Evolutionary conservation across 345 rosid genomes (phyloP).

Genomic region (Citrus trifoliata): DNA sequence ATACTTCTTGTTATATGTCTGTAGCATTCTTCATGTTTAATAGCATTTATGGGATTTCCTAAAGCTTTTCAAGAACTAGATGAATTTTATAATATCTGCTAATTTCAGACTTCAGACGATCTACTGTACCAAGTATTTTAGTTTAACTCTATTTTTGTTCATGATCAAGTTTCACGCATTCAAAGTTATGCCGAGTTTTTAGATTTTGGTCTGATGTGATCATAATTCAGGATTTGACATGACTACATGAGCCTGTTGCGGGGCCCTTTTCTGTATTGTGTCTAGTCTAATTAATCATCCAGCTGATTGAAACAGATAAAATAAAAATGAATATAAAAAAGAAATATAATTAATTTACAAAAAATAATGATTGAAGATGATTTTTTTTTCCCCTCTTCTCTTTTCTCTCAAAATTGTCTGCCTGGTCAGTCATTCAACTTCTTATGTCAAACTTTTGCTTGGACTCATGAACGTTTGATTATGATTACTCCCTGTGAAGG

Average conservation of each 20-base stretch:
- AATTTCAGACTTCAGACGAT: constrained; percentile 1
- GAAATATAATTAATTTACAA: too few relatives aligned
- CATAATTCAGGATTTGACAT: background rate
- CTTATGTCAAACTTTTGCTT: background rate
- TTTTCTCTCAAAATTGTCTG: too few relatives aligned
- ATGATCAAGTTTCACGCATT: background rate
- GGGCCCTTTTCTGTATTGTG: background rate
- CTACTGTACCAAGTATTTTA: constrained; percentile 2
- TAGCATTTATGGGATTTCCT: background rate
- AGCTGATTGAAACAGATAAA: too few relatives aligned
- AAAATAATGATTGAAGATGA: too few relatives aligned
- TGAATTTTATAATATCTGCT: background rate
- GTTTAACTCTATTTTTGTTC: constrained; percentile 3
- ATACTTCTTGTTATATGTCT: background rate
- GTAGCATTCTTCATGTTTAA: constrained; percentile 7
- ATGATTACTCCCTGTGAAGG: background rate
- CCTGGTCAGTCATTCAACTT: too few relatives aligned
- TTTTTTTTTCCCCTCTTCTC: too few relatives aligned
- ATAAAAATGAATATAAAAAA: too few relatives aligned
- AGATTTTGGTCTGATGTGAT: background rate
- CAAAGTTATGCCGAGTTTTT: background rate
- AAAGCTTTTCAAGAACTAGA: background rate
- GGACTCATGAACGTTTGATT: background rate
- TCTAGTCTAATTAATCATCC: background rate
- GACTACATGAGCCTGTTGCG: constrained; percentile 8